These are phyloP conservation scores for Fusarium tjaetaba DNA, from an alignment of 2,329 filamentous ascomycete genomes.

Conservation along the genomic window DNA sequence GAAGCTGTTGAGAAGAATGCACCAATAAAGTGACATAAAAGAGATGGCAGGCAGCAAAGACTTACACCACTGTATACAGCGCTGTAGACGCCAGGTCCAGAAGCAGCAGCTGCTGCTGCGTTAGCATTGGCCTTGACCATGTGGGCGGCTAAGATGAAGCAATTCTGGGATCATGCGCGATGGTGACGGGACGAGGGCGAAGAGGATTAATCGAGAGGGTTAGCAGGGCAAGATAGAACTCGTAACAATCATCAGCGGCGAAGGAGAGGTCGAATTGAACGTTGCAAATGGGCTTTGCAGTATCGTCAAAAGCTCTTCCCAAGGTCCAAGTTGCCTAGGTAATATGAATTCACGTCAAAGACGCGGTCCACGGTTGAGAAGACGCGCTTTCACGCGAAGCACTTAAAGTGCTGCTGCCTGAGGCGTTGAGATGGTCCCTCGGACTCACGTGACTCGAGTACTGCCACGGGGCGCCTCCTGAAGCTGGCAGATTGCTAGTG, in stretches of 20 bases:
- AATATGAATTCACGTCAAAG: constrained; percentile 48
- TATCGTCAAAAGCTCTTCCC: constrained; percentile 34
- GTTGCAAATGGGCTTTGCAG: constrained; percentile 18
- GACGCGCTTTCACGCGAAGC: constrained; percentile 53
- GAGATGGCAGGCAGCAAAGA: constrained; percentile 29
- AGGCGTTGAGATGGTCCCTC: constrained; percentile 39
- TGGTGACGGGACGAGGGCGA: neutral
- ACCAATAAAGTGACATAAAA: neutral
- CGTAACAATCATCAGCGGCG: constrained; percentile 4
- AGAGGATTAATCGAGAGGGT: neutral
- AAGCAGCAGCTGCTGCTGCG: constrained; percentile 46
- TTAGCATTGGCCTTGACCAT: constrained; percentile 59
- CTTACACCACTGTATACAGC: constrained; percentile 76
- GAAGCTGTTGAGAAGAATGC: neutral
- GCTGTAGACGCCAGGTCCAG: constrained; percentile 70
- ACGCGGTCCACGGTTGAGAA: constrained; percentile 48
- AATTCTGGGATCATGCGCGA: constrained; percentile 35
- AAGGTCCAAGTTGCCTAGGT: constrained; percentile 43
- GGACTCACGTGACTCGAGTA: constrained; percentile 46
- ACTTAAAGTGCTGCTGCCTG: constrained; percentile 52
- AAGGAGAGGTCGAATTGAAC: constrained; percentile 14
- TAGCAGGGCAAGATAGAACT: neutral
- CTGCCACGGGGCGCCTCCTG: constrained; percentile 41
- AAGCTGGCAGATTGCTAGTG: constrained; percentile 42
- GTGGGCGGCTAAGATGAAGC: constrained; percentile 40